phyloP scores from a whole-genome alignment of 2,329 filamentous ascomycete species.

The Fusarium verrucosum region DNA sequence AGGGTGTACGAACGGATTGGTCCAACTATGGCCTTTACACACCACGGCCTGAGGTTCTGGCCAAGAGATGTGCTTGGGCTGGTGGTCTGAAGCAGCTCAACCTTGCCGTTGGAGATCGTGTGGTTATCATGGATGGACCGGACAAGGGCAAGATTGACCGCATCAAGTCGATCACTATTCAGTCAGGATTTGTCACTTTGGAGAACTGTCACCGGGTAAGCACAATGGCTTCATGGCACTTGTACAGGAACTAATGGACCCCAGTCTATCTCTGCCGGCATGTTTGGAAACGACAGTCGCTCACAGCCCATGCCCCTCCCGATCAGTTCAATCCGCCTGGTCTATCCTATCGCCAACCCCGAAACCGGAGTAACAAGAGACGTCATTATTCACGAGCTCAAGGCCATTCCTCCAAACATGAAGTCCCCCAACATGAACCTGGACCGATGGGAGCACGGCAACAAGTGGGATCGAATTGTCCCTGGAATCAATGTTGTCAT shows the following conservation, averaged over 20 bases:
- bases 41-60: slow-evolving; percentile 49
- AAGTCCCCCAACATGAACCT: slow-evolving; percentile 54
- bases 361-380: slow-evolving; percentile 73
- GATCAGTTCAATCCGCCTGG: slow-evolving; percentile 79
- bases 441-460: slow-evolving; percentile 54
- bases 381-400: slow-evolving; percentile 78
- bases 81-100: slow-evolving; percentile 66
- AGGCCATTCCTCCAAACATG: slow-evolving; percentile 61
- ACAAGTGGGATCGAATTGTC: slow-evolving; percentile 66
- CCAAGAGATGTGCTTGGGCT: slow-evolving; percentile 63
- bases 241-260: neutral
- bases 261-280: slow-evolving; percentile 45
- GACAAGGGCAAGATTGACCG: slow-evolving; percentile 85
- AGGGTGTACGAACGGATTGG: slow-evolving; percentile 51
- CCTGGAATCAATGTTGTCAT: slow-evolving; percentile 77
- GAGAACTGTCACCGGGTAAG: slow-evolving; percentile 72
- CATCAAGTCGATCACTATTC: slow-evolving; percentile 66
- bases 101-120: slow-evolving; percentile 76
- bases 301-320: slow-evolving; percentile 62
- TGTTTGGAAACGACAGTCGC: slow-evolving; percentile 46
- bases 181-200: slow-evolving; percentile 68
- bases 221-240: neutral
- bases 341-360: slow-evolving; percentile 76
- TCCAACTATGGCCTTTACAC: slow-evolving; percentile 45
- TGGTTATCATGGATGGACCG: slow-evolving; percentile 79